A percentile compares a stretch with the other conserved stretches of the same genome.
Conservation (phyloP, 2,329 filamentous ascomycete species). For the Colletotrichum sp. region DNA sequence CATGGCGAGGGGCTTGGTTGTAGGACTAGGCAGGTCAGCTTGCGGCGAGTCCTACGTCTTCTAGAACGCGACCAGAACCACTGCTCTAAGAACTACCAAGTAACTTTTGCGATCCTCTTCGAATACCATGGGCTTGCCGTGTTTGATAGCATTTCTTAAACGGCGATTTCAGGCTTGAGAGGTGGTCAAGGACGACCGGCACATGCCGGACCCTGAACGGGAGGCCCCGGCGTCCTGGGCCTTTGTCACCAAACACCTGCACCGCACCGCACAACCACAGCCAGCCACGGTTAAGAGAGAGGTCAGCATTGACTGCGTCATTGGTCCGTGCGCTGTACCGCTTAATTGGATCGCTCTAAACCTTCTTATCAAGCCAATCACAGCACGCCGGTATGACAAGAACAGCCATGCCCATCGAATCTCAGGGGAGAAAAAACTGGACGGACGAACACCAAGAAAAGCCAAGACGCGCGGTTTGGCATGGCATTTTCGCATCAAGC, state of each 20-base stretch:
- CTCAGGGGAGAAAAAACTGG: not conserved
- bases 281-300: fast-evolving
- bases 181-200: not conserved
- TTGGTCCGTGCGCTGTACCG: not conserved
- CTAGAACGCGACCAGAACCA: not conserved
- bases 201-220: constrained; percentile 7
- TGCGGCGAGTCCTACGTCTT: not conserved
- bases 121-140: too few species aligned
- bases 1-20: not conserved
- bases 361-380: constrained; percentile 3
- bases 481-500: not conserved
- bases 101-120: too few species aligned
- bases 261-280: not conserved
- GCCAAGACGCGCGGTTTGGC: constrained; percentile 3
- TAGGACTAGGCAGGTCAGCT: not conserved
- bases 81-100: too few species aligned
- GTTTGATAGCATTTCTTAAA: too few species aligned
- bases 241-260: not conserved
- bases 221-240: constrained; percentile 2
- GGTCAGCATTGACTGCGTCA: not conserved
- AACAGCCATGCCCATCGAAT: not conserved
- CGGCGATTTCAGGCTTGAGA: not conserved
- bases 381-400: not conserved
- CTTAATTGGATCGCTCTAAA: not conserved
- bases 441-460: constrained; percentile 1